Percentiles rank a stretch among this genome's conserved stretches.
Evolutionary conservation across 1,284 basidiomycete species (phyloP).

Genomic region (Cryptococcus sp.): DNA sequence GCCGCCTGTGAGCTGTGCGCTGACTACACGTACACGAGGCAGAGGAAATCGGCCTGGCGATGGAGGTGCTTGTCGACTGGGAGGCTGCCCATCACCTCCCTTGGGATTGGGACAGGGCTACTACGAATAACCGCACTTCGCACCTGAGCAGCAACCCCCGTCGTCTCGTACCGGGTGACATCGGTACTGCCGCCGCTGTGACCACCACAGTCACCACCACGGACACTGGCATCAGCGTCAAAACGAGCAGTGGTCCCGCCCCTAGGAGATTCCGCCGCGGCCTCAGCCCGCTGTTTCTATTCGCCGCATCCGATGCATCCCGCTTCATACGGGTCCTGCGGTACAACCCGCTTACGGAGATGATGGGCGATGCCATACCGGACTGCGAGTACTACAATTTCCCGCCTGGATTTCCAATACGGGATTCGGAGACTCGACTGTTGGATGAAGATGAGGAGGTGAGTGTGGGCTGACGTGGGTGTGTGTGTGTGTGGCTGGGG

Average conservation of each 20-base stretch:
- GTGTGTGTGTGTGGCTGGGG: no score
- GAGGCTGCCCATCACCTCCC: no score
- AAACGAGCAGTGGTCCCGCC: slow-evolving; percentile 5
- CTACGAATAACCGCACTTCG: no score
- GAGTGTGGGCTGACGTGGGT: no score
- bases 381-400: neutral
- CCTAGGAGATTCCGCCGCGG: neutral
- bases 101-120: no score
- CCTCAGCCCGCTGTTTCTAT: slow-evolving; percentile 1
- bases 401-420: neutral
- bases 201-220: slow-evolving; percentile 19
- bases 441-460: neutral
- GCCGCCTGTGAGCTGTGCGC: no score
- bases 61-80: no score
- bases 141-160: no score
- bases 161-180: neutral
- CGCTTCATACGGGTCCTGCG: slow-evolving; percentile 26
- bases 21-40: no score
- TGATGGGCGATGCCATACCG: slow-evolving; percentile 30
- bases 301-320: slow-evolving; percentile 1
- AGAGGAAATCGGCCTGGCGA: no score
- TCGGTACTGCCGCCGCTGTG: no score
- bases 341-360: slow-evolving; percentile 17
- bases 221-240: slow-evolving; percentile 17
- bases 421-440: neutral